These are phyloP conservation scores for Camellia granthamiana DNA, from an alignment of 148 eudicot genomes.

Conservation along the genomic window DNA sequence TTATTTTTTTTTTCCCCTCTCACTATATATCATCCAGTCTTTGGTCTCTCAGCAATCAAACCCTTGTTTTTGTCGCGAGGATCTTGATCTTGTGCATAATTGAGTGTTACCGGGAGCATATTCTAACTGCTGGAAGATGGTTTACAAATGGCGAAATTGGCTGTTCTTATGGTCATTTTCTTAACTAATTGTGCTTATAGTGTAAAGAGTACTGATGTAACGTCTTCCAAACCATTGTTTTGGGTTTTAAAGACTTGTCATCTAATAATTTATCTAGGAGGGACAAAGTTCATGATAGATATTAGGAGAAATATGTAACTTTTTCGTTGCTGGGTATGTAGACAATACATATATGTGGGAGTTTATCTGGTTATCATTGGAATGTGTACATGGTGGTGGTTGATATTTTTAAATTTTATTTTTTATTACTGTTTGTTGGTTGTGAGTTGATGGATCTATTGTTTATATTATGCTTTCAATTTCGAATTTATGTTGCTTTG, in stretches of 20 bases:
- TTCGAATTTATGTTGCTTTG: no score
- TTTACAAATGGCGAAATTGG: conserved; percentile 15
- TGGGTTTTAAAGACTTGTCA: background rate
- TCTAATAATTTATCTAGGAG: background rate
- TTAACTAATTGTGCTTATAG: background rate
- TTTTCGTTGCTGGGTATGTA: conserved; percentile 2
- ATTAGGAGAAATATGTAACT: conserved; percentile 11
- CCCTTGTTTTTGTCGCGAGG: conserved; percentile 24
- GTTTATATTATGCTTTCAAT: no score
- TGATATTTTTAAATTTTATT: background rate
- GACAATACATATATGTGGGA: background rate
- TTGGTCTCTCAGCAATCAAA: background rate
- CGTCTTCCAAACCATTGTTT: background rate
- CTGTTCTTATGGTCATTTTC: background rate
- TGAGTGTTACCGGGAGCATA: conserved; percentile 22
- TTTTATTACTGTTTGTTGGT: no score
- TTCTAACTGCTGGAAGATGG: conserved; percentile 25
- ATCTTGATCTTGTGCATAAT: conserved; percentile 46
- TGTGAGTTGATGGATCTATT: background rate
- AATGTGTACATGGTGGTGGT: background rate
- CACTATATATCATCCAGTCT: conserved; percentile 3
- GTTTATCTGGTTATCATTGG: background rate
- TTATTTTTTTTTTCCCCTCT: background rate
- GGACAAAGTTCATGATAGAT: background rate
- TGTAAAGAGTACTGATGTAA: background rate